These are phyloP conservation scores for Oryza australiensis DNA, from an alignment of 176 grass and related monocot species.

Conservation along the genomic window DNA sequence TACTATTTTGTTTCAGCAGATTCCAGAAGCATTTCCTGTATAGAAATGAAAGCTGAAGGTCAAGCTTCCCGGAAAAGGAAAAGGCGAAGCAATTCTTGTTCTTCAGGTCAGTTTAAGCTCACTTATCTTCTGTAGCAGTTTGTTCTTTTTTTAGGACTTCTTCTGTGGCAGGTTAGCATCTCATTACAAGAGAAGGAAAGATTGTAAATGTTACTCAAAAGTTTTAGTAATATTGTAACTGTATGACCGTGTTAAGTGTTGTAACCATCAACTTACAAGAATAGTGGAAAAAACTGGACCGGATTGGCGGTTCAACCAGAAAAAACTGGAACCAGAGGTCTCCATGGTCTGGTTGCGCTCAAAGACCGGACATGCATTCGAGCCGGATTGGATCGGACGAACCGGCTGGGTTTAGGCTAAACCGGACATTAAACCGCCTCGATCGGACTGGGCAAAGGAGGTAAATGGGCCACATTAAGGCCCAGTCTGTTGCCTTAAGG, in stretches of 20 bases:
- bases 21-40: constrained; percentile 34
- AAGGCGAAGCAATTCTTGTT: constrained; percentile 41
- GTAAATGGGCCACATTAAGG: too few species aligned
- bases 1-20: constrained; percentile 29
- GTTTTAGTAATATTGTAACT: constrained; percentile 13
- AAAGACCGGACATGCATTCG: too few species aligned
- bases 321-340: too few species aligned
- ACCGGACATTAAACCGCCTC: too few species aligned
- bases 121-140: not conserved
- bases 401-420: too few species aligned
- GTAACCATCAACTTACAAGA: constrained; percentile 5
- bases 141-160: not conserved
- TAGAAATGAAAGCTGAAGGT: constrained; percentile 50
- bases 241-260: constrained; percentile 21
- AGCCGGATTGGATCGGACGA: too few species aligned
- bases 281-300: too few species aligned
- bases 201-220: not conserved
- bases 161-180: not conserved
- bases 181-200: not conserved
- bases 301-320: too few species aligned
- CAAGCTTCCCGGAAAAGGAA: constrained; percentile 55
- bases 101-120: constrained; percentile 39
- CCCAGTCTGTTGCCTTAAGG: too few species aligned
- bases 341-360: too few species aligned
- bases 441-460: too few species aligned